These are phyloP conservation scores for Scutellaria baicalensis DNA, from an alignment of 257 asterid genomes.

Conservation along the genomic window DNA sequence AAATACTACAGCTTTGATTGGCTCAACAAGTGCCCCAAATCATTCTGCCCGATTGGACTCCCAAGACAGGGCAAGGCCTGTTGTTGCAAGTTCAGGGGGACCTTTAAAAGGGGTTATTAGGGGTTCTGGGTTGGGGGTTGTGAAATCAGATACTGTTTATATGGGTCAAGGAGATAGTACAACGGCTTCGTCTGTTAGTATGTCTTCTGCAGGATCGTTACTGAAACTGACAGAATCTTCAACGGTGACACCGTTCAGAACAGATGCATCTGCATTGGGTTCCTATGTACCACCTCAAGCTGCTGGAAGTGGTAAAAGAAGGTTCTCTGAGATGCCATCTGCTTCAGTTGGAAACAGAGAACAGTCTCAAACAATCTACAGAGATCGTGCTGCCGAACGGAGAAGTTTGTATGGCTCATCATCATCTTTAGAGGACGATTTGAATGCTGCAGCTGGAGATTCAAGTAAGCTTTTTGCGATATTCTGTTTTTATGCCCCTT, in stretches of 20 bases:
- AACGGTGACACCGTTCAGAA: conserved; percentile 54
- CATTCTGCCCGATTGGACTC: conserved; percentile 46
- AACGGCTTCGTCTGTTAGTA: conserved; percentile 28
- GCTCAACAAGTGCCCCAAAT: conserved; percentile 27
- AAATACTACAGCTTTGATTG: conserved; percentile 26
- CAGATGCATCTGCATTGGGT: conserved; percentile 82
- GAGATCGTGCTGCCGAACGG: conserved; percentile 99
- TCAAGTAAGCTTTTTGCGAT: conserved; percentile 60
- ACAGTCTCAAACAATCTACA: conserved; percentile 59
- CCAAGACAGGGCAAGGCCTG: conserved; percentile 53
- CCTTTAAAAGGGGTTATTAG: conserved; percentile 81
- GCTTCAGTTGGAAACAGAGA: conserved; percentile 44
- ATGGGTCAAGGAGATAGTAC: conserved; percentile 44
- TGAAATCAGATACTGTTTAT: conserved; percentile 68
- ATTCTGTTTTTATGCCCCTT: conserved; percentile 9
- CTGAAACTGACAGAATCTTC: conserved; percentile 34
- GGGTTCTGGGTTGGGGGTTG: conserved; percentile 82
- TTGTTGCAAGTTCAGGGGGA: conserved; percentile 49
- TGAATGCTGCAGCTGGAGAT: conserved; percentile 56
- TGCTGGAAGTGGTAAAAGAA: conserved; percentile 69
- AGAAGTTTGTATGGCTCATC: conserved; percentile 92
- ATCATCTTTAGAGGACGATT: conserved; percentile 58
- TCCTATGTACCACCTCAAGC: conserved; percentile 55
- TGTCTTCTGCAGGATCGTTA: conserved; percentile 33
- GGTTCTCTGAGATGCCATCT: conserved; percentile 90